Percentiles rank a stretch among this genome's conserved stretches.
Conservation (phyloP, 345 rosid genomes). For the Aethionema arabicum region DNA sequence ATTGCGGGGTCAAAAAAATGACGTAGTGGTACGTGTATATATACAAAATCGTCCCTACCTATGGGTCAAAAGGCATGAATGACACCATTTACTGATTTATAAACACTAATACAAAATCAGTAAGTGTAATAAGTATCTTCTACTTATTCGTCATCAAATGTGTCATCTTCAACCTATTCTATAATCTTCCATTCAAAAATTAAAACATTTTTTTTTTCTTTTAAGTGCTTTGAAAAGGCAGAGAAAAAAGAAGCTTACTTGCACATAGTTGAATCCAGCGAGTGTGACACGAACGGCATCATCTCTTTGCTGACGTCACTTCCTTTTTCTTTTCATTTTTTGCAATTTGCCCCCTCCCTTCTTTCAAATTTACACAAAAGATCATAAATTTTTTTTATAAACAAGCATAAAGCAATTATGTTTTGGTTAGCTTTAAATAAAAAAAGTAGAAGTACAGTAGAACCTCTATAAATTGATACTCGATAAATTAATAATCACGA, state of each 20-base stretch:
- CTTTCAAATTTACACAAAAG: too few relatives aligned
- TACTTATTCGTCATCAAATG: too few relatives aligned
- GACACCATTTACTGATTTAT: conserved; percentile 15
- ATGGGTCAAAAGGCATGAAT: conserved; percentile 35
- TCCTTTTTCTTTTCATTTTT: conserved; percentile 4
- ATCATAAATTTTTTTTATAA: too few relatives aligned
- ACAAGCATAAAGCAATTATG: too few relatives aligned
- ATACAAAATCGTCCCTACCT: conserved; percentile 18
- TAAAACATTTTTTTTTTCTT: conserved; percentile 29
- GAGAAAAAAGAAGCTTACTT: conserved; percentile 1
- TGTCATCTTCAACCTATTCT: too few relatives aligned
- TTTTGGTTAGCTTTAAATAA: too few relatives aligned
- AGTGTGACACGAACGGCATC: conserved; percentile 38
- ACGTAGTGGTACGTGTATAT: not conserved
- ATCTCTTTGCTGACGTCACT: conserved; percentile 11
- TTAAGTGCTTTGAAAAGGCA: conserved; percentile 28
- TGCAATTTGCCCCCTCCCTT: conserved; percentile 1
- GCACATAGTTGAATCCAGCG: conserved; percentile 16
- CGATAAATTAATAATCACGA: too few relatives aligned
- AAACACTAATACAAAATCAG: too few relatives aligned
- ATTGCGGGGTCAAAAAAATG: conserved; percentile 26
- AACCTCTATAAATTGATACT: too few relatives aligned
- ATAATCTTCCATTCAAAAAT: conserved; percentile 26
- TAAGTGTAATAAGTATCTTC: too few relatives aligned
- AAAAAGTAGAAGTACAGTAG: too few relatives aligned